phyloP scores from a whole-genome alignment of 306 rosid species.

The Gastrolobium bilobum region DNA sequence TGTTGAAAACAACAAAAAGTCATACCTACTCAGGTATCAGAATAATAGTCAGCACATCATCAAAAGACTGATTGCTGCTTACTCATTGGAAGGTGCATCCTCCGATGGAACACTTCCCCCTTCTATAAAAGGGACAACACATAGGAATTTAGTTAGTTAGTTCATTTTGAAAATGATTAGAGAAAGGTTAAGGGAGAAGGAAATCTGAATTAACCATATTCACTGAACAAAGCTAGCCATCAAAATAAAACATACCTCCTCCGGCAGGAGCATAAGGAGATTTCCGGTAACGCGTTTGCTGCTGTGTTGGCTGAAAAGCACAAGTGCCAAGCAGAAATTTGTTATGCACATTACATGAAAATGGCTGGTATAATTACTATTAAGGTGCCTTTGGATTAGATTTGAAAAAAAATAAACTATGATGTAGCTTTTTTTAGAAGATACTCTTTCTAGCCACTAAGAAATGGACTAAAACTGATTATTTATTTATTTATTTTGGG shows the following conservation, averaged over 20 bases:
- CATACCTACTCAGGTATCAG: slow-evolving; percentile 55
- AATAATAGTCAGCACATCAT: slow-evolving; percentile 55
- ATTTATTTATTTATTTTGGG: background rate
- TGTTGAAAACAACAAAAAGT: slow-evolving; percentile 56
- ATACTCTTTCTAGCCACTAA: slow-evolving; percentile 12
- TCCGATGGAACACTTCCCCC: slow-evolving; percentile 75
- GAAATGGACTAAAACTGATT: background rate
- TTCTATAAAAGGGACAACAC: slow-evolving; percentile 54
- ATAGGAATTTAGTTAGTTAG: slow-evolving; percentile 5
- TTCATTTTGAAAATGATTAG: slow-evolving; percentile 24
- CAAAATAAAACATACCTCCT: slow-evolving; percentile 69
- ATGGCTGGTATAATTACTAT: slow-evolving; percentile 9
- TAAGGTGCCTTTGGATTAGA: background rate
- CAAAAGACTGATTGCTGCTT: slow-evolving; percentile 54
- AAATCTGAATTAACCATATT: slow-evolving; percentile 3
- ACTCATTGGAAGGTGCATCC: slow-evolving; percentile 70
- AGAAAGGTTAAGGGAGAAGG: background rate
- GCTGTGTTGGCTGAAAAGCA: slow-evolving; percentile 84
- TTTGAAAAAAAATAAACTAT: background rate
- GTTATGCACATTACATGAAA: slow-evolving; percentile 22
- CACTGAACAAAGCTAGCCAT: slow-evolving; percentile 16
- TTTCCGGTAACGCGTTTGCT: slow-evolving; percentile 94
- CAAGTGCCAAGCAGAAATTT: slow-evolving; percentile 21
- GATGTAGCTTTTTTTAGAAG: background rate
- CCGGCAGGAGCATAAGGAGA: slow-evolving; percentile 91